Base-by-base conservation (phyloP, 2,329 filamentous ascomycete species). In the Stylonectria norvegica region DNA sequence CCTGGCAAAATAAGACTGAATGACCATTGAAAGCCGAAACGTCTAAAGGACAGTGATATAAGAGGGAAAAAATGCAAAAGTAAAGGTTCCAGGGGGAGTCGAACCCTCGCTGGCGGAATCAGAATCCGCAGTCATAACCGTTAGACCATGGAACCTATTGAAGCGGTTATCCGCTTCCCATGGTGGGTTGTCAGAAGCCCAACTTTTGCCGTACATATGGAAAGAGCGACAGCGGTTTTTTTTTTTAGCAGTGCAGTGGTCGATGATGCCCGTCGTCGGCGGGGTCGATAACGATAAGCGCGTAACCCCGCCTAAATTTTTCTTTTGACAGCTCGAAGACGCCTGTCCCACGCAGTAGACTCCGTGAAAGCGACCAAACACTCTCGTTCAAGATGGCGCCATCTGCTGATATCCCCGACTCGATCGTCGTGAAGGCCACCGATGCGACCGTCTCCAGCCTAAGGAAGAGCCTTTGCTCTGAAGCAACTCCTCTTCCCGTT, bases 401-500 rank as follows among this genome's bases (percentile, higher is more conserved):
- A 23, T 50, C 53, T 30, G 50, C 50, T 40, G 56, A 58, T 36
- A 38, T 34, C 15, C 40, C 50, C 35, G 45, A 49, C 16, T 36
- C 38, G 20, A 34, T 43, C 25, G 33, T 19, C 16, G 61, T 58
- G 54, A 41, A 53, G 32, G 58, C 50, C 22, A 35, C 67, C 9
- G 81, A 50, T 20, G 36, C 68, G 9, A 81, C 79, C 32, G 75
- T 89, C 53, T 58, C 71, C 41, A 70, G 75, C 43, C 76, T 94
- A 37, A 84, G 89, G 59, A 77, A 85, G 58, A 86, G 84, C 44
- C 81, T 98, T 45, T 83, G 78, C 56, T 85, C 86, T 34, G 93
- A 97, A 70, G 69, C 77, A 11, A 85, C 86, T 47, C 82, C 90
- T 32, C 85, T 98, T 39, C 85, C 90, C 27, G 76, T 88, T 49